Conservation (phyloP, 2,329 filamentous ascomycete genomes). For the Fusarium subglutinans region DNA sequence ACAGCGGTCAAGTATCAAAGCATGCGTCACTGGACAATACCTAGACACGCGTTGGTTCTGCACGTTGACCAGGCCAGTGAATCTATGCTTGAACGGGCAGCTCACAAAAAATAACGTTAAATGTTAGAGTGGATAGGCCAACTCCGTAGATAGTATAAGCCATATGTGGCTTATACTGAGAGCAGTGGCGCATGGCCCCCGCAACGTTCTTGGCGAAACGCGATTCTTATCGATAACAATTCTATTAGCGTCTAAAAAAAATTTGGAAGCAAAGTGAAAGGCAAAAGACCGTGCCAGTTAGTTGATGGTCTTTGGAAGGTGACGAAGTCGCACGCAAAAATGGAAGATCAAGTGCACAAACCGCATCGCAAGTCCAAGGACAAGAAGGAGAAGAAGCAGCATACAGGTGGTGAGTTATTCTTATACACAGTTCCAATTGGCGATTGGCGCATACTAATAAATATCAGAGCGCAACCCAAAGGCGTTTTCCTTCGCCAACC, state of each 20-base stretch:
- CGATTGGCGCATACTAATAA: constrained; percentile 35
- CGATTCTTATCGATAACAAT: constrained; percentile 34
- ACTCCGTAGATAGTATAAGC: background rate
- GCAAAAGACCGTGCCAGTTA: constrained; percentile 17
- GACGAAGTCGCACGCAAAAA: constrained; percentile 54
- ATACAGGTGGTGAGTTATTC: constrained; percentile 38
- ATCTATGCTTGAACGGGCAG: constrained; percentile 37
- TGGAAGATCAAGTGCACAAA: constrained; percentile 86
- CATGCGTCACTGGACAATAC: constrained; percentile 14
- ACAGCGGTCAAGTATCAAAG: background rate
- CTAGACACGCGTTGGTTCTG: constrained; percentile 11
- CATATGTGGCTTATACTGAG: background rate
- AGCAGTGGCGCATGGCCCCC: background rate
- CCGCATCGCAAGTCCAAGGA: constrained; percentile 88
- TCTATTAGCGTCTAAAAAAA: background rate
- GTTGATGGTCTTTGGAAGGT: constrained; percentile 33
- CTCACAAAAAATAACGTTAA: background rate
- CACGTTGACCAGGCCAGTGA: background rate
- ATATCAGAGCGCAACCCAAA: constrained; percentile 80
- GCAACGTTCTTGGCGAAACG: background rate
- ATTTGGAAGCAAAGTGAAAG: constrained; percentile 11
- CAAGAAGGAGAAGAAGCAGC: constrained; percentile 74
- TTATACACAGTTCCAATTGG: background rate
- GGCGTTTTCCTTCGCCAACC: constrained; percentile 85
- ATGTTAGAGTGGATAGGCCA: background rate